Evolutionary conservation across 1,284 basidiomycete genomes (phyloP), one percentile per base, ranked within the genome.

Genomic region (Malassezia globosa): DNA sequence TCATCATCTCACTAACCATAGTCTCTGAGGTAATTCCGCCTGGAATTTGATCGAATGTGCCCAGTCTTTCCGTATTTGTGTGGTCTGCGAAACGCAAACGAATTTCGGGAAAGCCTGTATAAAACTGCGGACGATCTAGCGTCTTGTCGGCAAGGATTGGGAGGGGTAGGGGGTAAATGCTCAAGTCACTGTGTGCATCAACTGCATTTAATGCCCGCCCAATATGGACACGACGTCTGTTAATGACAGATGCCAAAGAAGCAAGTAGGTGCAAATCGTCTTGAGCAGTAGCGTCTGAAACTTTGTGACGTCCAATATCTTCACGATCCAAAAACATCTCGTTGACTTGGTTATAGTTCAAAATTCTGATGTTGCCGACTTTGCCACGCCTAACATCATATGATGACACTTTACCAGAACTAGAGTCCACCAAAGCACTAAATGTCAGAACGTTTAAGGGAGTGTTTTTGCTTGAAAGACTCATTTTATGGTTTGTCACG

Each of bases 1-100:
- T 82, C 85, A 92, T 92, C 63, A 79, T 75, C 72, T 95, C 88
- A 0, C 82, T 76, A 5, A 97, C 81, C 39, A 88, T 68, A 22
- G 55, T 58, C 21, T 54, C 48, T 8, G 60, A 45, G 7, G 44
- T 37, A 19, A 52, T 47, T 26, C 50, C 50, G 11, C 50, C 50
- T 11, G 50, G 50, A 13, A 46, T 19, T 4, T 37, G 31, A 42
- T 52, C 50, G 13, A 31, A 52, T 14, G 50, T 47, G 4, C 50
- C 50, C 5, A 22, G 25, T 25, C 24, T 24, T 21, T 46, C n/a
- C 3, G 23, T 5, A 18, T 40, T 13, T 4, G 26, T 8, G 2
- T 16, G 24, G 14, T 36, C 18, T 6, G 29, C 4, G 10, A 50
- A n/a, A 7, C 37, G 14, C n/a, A 56, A 13, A 4, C 46, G 2